phyloP scores from a whole-genome alignment of 2,329 filamentous ascomycete genomes.

The Xylariaceae sp. region DNA sequence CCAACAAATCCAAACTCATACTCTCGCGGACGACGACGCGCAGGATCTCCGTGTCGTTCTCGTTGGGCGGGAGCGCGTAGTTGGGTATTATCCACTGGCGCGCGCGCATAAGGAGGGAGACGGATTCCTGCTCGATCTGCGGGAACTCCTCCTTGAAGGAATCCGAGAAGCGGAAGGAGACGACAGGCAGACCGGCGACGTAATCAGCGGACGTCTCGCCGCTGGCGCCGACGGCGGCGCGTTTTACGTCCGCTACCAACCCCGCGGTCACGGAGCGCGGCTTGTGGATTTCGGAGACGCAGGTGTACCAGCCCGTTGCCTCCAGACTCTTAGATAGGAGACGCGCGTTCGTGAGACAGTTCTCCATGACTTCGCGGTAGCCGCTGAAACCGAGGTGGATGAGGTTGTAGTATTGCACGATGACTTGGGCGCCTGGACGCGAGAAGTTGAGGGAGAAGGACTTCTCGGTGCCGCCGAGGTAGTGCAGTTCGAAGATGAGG shows the following conservation, averaged over 20 bases:
- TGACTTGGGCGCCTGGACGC: slow-evolving; percentile 62
- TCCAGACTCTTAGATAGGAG: slow-evolving; percentile 59
- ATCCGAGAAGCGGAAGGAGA: slow-evolving; percentile 59
- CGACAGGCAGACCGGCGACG: slow-evolving; percentile 60
- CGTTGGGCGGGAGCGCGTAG: slow-evolving; percentile 59
- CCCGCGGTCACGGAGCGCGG: slow-evolving; percentile 41
- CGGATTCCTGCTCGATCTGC: slow-evolving; percentile 58
- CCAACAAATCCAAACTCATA: slow-evolving; percentile 63
- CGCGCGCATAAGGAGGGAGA: slow-evolving; percentile 57
- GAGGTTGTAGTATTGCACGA: slow-evolving; percentile 68
- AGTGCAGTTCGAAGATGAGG: slow-evolving; percentile 64
- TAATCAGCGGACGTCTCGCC: slow-evolving; percentile 54
- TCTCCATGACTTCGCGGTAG: slow-evolving; percentile 61
- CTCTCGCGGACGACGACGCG: slow-evolving; percentile 62
- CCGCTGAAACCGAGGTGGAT: slow-evolving; percentile 64
- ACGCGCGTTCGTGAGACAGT: slow-evolving; percentile 59
- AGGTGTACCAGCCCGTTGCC: slow-evolving; percentile 60
- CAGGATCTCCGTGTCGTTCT: slow-evolving; percentile 59
- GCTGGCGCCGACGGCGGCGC: slow-evolving; percentile 35
- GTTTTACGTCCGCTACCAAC: slow-evolving; percentile 31
- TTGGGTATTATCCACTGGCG: slow-evolving; percentile 70
- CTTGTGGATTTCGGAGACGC: slow-evolving; percentile 61
- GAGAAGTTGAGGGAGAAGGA: slow-evolving; percentile 70
- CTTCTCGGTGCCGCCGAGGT: slow-evolving; percentile 66
- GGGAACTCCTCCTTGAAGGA: slow-evolving; percentile 56